A percentile compares a stretch with the other conserved stretches of the same genome.
These are phyloP conservation scores for Conticribra weissflogii DNA, from an alignment of 108 stramenopile species.

Conservation along the genomic window DNA sequence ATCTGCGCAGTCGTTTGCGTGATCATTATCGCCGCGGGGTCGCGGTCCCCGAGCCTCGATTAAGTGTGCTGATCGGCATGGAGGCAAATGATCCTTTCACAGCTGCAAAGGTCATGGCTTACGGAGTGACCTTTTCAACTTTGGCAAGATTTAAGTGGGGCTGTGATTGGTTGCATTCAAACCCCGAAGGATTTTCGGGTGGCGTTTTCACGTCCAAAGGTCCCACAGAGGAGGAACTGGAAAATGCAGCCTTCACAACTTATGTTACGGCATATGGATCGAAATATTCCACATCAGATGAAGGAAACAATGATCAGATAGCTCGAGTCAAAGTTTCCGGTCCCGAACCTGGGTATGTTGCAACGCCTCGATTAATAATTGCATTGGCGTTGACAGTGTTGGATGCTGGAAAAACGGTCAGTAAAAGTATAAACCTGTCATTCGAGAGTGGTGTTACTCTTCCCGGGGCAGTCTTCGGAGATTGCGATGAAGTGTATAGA, in stretches of 20 bases:
- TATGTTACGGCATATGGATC: constrained; percentile 41
- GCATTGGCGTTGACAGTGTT: constrained; percentile 46
- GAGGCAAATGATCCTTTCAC: constrained; percentile 11
- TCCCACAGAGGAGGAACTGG: constrained; percentile 40
- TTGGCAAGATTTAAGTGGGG: constrained; percentile 42
- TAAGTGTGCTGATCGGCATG: constrained; percentile 34
- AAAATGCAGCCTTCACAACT: constrained; percentile 20
- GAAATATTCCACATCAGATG: background rate
- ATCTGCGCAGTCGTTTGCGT: constrained; percentile 23
- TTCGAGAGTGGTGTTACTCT: constrained; percentile 44
- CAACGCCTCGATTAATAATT: constrained; percentile 51
- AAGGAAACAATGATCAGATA: constrained; percentile 2
- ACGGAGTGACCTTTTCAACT: constrained; percentile 37
- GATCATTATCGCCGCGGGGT: constrained; percentile 22
- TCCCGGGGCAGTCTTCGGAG: constrained; percentile 51
- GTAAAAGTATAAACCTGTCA: constrained; percentile 11
- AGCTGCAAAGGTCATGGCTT: constrained; percentile 26
- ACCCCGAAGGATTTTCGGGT: constrained; percentile 36
- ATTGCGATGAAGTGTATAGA: constrained; percentile 32
- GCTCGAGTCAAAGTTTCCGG: constrained; percentile 33
- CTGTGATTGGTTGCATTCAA: constrained; percentile 37
- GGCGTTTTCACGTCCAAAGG: constrained; percentile 30
- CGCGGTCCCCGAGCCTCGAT: constrained; percentile 15
- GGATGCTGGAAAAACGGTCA: constrained; percentile 16
- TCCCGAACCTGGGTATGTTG: constrained; percentile 55